Base-by-base conservation (phyloP, 768 basidiomycete genomes). In the Lepiota venenata region DNA sequence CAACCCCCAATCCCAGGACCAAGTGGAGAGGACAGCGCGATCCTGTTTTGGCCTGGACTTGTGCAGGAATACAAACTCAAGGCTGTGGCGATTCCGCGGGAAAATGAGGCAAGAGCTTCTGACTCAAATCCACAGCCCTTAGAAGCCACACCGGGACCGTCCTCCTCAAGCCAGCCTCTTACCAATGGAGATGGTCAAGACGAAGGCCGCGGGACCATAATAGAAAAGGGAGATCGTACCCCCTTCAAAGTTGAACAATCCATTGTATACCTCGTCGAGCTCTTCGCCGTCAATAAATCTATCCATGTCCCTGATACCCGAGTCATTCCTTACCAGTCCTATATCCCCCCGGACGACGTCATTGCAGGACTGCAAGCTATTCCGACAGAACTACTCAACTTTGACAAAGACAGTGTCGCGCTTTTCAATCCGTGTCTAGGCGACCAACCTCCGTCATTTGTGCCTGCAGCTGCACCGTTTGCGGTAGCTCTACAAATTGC, bases 241-340 rank as follows among this genome's bases (percentile, higher is more conserved):
- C 78, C 80, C 0, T 91, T 85, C 85, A 75, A 67, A 5, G 74
- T 89, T 41, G 66, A 70, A 8, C 88, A 91, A 61, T 79, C 72
- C n/a, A 73, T 74, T 12, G 64, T 73, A 6, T 93, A 92, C 70
- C 84, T 80, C 61, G 73, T 91, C 50, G 83, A 84, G 61, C 71
- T 93, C 12, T 73, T 91, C 16, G 85, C 77, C 22, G 74, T 87
- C 32, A 72, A 75, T 2, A 74, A 74, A 51, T 69, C 76, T 8
- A 73, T 75, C 50, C 64, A 74, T 56, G 68, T 84, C 35, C 69
- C 73, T 5, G 88, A 86, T 57, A 70, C 76, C 14, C 74, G 77
- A 50, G 78, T 91, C 3, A 74, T 93, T 4, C 91, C 91, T 22
- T 92, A 92, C 61, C 87, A 87, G 62, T 84, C 86, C 2, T 78